phyloP scores from a whole-genome alignment of 2,329 filamentous ascomycete genomes.

The Apiospora malaysiana region DNA sequence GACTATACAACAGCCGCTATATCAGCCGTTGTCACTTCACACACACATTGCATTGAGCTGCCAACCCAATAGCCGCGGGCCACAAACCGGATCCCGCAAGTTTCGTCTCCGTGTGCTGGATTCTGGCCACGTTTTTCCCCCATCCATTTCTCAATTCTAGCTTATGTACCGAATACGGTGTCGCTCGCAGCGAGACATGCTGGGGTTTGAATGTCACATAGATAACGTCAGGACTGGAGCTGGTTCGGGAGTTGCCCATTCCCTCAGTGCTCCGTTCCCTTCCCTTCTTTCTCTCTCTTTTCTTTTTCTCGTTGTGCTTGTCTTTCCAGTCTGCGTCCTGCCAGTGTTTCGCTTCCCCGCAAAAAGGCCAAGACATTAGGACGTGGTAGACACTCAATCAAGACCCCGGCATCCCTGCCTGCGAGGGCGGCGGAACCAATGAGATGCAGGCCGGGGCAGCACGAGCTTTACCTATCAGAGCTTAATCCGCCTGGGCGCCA shows the following conservation, averaged over 20 bases:
- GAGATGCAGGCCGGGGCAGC: background rate
- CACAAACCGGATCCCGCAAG: background rate
- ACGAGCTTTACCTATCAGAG: conserved; percentile 20
- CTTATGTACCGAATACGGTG: background rate
- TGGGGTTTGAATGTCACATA: background rate
- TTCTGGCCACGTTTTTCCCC: background rate
- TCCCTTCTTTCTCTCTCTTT: background rate
- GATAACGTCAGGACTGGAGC: background rate
- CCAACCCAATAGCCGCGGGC: background rate
- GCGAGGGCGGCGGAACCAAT: background rate
- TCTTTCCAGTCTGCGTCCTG: too few species aligned
- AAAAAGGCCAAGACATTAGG: conserved; percentile 9
- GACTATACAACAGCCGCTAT: background rate
- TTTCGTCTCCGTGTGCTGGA: background rate
- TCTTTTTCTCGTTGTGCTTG: background rate
- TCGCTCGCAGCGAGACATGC: background rate
- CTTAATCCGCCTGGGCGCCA: conserved; percentile 19
- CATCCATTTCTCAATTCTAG: background rate
- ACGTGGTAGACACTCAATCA: background rate
- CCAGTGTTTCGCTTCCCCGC: background rate
- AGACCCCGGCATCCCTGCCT: background rate
- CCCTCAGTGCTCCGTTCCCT: background rate
- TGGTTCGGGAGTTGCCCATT: background rate
- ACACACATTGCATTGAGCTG: background rate
- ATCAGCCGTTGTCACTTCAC: background rate